Evolutionary conservation across 164 flowering plant genomes (phyloP), one percentile per base, ranked within the genome.

Genomic region (Vitis labrusca): DNA sequence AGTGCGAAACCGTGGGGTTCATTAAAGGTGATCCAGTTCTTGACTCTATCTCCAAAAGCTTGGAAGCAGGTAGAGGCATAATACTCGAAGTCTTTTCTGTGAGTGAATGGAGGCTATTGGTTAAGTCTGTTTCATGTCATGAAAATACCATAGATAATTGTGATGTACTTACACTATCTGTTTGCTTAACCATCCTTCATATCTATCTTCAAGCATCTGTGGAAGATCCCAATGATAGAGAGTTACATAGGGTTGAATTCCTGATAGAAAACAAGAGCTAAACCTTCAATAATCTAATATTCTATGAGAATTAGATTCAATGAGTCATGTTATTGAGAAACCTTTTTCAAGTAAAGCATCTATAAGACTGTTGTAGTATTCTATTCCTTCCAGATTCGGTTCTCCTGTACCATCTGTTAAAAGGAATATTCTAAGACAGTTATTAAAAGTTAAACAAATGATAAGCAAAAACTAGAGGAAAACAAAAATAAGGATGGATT

Each of bases 171-270:
- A 91, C 97, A 91, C 70, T 59, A 90, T 83, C 76, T 82, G 80
- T 63, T 16, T 66, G 77, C 82, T 85, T 70, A 92, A 65, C 89
- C 94, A 89, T 53, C 97, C 98, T 69, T 77, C 85, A 58, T 94
- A 92, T 74, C 72, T 80, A 63, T 94, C 97, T 79, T 94, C 89
- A 59, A 94, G 92, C 55, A 70, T 79, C 77, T 94, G 97, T 53
- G 97, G 98, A 71, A 91, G 97, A 79, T 94, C 98, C 94, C 94
- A 92, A 73, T 92, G 98, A 70, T 88, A 91, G 17, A 94, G 80
- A 52, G 97, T 91, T 67, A 74, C 95, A 74, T 78, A 92, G 13
- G 97, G 97, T 78, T 88, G 66, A 67, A 94, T 89, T 71, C 94
- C 97, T 94, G 83, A 62, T 70, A 55, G 54, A 65, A 62, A 66